phyloP scores from a whole-genome alignment of 371 early-diverging fungal species.

The Blastocladiella emersonii region DNA sequence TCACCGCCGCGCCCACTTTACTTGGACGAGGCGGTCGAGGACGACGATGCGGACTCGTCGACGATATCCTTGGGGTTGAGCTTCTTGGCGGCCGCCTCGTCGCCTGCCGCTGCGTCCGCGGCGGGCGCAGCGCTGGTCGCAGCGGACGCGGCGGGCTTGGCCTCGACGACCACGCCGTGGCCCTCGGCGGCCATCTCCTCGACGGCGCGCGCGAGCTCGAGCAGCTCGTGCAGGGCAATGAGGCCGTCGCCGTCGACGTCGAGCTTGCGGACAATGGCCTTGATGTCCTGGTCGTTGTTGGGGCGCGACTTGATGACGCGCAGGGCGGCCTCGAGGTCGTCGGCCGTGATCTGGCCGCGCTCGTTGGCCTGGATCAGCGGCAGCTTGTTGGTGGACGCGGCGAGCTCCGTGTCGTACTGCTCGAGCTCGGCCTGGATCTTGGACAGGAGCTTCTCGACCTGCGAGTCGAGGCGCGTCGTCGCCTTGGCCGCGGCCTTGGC shows the following conservation, averaged over 20 bases:
- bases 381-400: constrained; percentile 20
- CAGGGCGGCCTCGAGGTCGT: constrained; percentile 46
- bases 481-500: constrained; percentile 21
- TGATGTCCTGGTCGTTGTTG: constrained; percentile 38
- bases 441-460: constrained; percentile 47
- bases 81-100: too few species aligned
- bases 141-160: neutral
- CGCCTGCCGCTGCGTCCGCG: too few species aligned
- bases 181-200: constrained; percentile 11
- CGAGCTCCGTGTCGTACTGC: constrained; percentile 26
- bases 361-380: constrained; percentile 29
- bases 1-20: too few species aligned
- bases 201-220: constrained; percentile 18
- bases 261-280: constrained; percentile 44
- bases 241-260: constrained; percentile 42
- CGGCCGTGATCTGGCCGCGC: constrained; percentile 40
- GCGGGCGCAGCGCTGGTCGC: too few species aligned
- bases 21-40: too few species aligned
- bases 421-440: constrained; percentile 56
- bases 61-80: too few species aligned
- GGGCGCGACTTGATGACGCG: constrained; percentile 43
- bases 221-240: constrained; percentile 24
- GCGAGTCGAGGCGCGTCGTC: constrained; percentile 35
- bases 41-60: too few species aligned
- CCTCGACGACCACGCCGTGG: neutral